These are phyloP conservation scores for Fusarium sp. DNA, from an alignment of 2,329 filamentous ascomycete species.

Conservation along the genomic window DNA sequence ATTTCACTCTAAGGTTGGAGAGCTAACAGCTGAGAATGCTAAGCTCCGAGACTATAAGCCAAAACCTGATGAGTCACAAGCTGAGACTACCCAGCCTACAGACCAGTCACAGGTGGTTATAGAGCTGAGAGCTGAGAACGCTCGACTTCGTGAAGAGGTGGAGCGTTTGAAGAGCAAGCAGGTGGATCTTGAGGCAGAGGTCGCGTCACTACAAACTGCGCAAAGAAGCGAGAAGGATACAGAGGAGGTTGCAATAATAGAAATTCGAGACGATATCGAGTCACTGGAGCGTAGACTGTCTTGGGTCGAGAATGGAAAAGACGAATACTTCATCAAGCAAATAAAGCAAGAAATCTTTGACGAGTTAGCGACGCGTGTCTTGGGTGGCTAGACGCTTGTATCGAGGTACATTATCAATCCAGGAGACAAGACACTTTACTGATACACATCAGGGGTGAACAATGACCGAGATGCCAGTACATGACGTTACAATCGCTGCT, in stretches of 20 bases:
- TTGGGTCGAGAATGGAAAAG: neutral
- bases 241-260: neutral
- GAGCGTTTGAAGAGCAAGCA: neutral
- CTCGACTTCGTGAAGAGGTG: neutral
- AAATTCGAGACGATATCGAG: neutral
- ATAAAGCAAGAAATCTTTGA: conserved; percentile 1
- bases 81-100: neutral
- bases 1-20: neutral
- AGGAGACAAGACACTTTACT: neutral
- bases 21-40: neutral
- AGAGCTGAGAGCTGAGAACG: neutral
- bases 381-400: neutral
- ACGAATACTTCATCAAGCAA: neutral
- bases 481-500: neutral
- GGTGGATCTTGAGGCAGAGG: neutral
- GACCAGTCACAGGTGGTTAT: neutral
- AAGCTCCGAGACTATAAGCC: neutral
- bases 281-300: neutral
- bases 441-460: neutral
- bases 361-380: neutral
- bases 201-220: neutral
- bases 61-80: neutral
- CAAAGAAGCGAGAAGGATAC: neutral
- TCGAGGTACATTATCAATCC: neutral
- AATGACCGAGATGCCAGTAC: neutral